Conservation (phyloP, 1,139 yeast species). For the Yamadazyma pseudoaaseri region DNA sequence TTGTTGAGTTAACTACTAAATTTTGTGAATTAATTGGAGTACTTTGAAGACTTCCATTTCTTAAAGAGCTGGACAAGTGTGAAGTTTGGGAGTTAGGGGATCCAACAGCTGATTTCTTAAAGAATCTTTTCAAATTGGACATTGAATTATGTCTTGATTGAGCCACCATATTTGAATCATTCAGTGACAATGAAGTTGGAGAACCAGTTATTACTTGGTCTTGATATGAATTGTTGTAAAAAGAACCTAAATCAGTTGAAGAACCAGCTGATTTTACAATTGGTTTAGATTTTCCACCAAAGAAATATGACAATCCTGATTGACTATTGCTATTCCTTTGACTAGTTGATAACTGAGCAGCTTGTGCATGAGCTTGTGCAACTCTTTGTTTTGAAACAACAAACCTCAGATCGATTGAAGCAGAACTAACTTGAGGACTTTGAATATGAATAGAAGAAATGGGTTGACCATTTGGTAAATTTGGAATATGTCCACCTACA, state of each 20-base stretch:
- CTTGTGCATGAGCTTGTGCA: constrained; percentile 55
- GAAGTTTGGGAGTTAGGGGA: constrained; percentile 31
- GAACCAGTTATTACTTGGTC: constrained; percentile 32
- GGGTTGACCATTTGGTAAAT: constrained; percentile 52
- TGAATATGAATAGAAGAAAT: constrained; percentile 63
- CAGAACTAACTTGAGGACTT: constrained; percentile 59
- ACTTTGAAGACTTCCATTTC: constrained; percentile 20
- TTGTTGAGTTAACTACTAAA: constrained; percentile 22
- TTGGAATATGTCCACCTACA: constrained; percentile 33
- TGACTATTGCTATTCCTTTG: constrained; percentile 43
- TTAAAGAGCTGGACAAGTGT: constrained; percentile 41
- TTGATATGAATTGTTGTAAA: constrained; percentile 42
- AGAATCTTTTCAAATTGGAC: constrained; percentile 67
- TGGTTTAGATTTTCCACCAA: constrained; percentile 33
- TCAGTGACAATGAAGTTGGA: constrained; percentile 40
- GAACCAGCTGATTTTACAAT: constrained; percentile 26
- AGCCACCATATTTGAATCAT: constrained; percentile 24
- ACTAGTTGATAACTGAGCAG: constrained; percentile 32
- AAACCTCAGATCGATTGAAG: constrained; percentile 67
- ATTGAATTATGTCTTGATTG: constrained; percentile 63
- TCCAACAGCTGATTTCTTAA: constrained; percentile 46
- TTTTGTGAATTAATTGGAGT: constrained; percentile 19
- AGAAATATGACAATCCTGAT: constrained; percentile 51
- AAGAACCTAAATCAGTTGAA: constrained; percentile 45
- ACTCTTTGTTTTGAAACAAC: constrained; percentile 71